Evolutionary conservation across 176 grass and related monocot species (phyloP).

Genomic region (sorghum (Sorghum bicolor)): DNA sequence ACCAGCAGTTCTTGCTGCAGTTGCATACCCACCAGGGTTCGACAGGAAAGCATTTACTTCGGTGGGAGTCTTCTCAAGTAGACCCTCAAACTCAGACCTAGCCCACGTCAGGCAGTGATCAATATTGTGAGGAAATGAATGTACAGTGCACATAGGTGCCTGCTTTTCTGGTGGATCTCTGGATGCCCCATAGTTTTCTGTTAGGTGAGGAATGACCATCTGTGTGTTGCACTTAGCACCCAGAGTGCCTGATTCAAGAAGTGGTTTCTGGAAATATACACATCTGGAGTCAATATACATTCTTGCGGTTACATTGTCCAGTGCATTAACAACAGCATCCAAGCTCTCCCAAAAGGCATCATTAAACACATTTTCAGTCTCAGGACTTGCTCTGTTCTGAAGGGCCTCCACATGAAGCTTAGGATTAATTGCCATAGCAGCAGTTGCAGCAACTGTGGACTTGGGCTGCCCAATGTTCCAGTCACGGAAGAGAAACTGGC

Average conservation of each 20-base stretch:
- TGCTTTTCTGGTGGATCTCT: slow-evolving; percentile 96
- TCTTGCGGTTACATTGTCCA: slow-evolving; percentile 89
- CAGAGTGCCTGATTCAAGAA: slow-evolving; percentile 89
- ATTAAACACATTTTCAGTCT: slow-evolving; percentile 91
- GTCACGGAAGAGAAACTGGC: slow-evolving; percentile 96
- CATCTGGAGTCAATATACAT: slow-evolving; percentile 92
- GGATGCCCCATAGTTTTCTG: slow-evolving; percentile 93
- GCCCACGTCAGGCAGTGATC: slow-evolving; percentile 94
- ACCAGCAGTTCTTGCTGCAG: slow-evolving; percentile 63
- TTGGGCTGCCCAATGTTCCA: slow-evolving; percentile 95
- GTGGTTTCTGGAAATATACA: slow-evolving; percentile 88
- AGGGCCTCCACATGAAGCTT: slow-evolving; percentile 69
- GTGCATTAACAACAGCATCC: slow-evolving; percentile 81
- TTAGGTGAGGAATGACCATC: slow-evolving; percentile 92
- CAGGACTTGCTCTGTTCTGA: slow-evolving; percentile 90
- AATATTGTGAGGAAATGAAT: slow-evolving; percentile 97
- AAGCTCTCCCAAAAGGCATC: slow-evolving; percentile 86
- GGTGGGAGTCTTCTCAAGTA: slow-evolving; percentile 88
- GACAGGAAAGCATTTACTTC: slow-evolving; percentile 86
- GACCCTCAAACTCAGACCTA: slow-evolving; percentile 90
- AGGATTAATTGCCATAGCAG: slow-evolving; percentile 70
- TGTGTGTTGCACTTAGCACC: slow-evolving; percentile 97
- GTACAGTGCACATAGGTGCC: slow-evolving; percentile 93
- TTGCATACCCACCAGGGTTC: slow-evolving; percentile 58
- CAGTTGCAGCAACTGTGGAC: slow-evolving; percentile 84